Conservation (phyloP, 1,139 yeast species). For the Yamadazyma buinensis region DNA sequence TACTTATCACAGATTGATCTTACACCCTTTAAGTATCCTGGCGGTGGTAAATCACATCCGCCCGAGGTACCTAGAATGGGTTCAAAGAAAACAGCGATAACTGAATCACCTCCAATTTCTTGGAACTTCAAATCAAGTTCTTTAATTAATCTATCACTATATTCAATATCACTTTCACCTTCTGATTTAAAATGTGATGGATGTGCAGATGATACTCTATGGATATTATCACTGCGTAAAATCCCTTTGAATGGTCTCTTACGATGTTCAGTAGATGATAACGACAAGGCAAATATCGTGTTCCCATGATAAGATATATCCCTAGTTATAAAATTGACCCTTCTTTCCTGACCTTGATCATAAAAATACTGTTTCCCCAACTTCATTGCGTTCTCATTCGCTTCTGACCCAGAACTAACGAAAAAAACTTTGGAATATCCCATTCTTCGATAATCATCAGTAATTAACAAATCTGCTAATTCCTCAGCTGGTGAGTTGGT, state of each 20-base stretch:
- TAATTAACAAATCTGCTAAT: constrained; percentile 45
- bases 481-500: constrained; percentile 43
- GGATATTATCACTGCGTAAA: constrained; percentile 34
- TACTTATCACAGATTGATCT: constrained; percentile 51
- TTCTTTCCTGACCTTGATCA: constrained; percentile 43
- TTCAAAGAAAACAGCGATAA: constrained; percentile 50
- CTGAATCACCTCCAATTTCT: constrained; percentile 46
- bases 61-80: constrained; percentile 54
- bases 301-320: constrained; percentile 54
- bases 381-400: constrained; percentile 56
- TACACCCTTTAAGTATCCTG: constrained; percentile 55
- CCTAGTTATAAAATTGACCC: constrained; percentile 48
- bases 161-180: constrained; percentile 44
- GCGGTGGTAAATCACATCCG: constrained; percentile 53
- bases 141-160: constrained; percentile 37
- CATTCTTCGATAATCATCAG: constrained; percentile 28
- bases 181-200: constrained; percentile 34
- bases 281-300: constrained; percentile 50
- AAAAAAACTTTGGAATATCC: constrained; percentile 42
- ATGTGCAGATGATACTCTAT: constrained; percentile 41
- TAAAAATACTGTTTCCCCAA: constrained; percentile 49
- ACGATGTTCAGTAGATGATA: constrained; percentile 37
- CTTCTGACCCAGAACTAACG: constrained; percentile 58
- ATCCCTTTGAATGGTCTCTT: constrained; percentile 35
- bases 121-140: constrained; percentile 45